These are phyloP conservation scores for Malassezia furfur DNA, from an alignment of 1,284 basidiomycete species.

Conservation along the genomic window DNA sequence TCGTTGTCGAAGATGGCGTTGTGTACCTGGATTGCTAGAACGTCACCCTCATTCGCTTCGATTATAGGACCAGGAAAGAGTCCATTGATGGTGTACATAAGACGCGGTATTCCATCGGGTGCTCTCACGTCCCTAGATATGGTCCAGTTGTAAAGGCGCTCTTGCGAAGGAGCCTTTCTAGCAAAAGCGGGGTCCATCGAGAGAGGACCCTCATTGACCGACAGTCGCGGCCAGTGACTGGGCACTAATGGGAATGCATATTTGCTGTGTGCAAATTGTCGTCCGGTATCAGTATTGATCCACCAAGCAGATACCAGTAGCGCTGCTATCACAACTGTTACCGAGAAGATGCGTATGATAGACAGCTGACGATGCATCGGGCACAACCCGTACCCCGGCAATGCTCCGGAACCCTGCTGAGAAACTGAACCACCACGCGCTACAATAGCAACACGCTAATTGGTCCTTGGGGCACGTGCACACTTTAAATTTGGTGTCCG, in stretches of 20 bases:
- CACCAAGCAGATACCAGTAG: background rate
- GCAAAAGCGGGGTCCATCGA: slow-evolving; percentile 1
- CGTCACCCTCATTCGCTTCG: slow-evolving; percentile 40
- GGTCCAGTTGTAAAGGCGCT: slow-evolving; percentile 27
- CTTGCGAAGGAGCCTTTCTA: slow-evolving; percentile 12
- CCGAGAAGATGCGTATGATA: too few species aligned
- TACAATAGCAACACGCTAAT: background rate
- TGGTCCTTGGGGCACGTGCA: background rate
- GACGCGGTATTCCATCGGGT: slow-evolving; percentile 32
- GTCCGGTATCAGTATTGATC: background rate
- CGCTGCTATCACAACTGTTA: background rate
- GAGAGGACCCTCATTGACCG: slow-evolving; percentile 1
- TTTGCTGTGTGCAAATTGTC: too few species aligned
- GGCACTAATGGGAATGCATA: background rate
- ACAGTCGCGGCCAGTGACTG: too few species aligned
- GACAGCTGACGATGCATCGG: too few species aligned
- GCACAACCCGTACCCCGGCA: too few species aligned
- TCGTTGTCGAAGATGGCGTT: slow-evolving; percentile 26
- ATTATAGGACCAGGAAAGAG: slow-evolving; percentile 34
- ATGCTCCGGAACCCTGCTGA: too few species aligned
- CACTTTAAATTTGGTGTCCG: background rate
- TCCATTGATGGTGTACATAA: slow-evolving; percentile 36
- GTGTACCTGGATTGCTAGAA: slow-evolving; percentile 29
- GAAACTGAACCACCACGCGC: too few species aligned
- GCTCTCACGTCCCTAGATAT: slow-evolving; percentile 22